phyloP scores from a whole-genome alignment of 129 eudicot species.

The Flaveria trinervia region DNA sequence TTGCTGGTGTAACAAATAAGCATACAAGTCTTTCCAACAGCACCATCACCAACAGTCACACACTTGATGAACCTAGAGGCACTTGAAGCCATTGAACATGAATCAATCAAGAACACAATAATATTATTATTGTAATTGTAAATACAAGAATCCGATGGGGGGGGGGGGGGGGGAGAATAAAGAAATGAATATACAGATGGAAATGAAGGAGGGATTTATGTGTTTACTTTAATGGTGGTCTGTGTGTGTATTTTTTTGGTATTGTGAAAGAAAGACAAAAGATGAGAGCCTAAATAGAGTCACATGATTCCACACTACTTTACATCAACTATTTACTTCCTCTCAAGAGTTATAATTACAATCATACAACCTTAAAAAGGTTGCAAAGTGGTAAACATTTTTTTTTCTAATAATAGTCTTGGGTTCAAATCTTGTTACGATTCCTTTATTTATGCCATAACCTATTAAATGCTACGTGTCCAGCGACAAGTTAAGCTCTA shows the following conservation, averaged over 20 bases:
- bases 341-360: neutral
- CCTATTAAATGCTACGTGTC: no score
- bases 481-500: no score
- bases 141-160: constrained; percentile 26
- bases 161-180: no score
- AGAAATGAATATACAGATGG: constrained; percentile 30
- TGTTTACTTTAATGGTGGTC: constrained; percentile 35
- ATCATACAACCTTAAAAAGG: no score
- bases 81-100: constrained; percentile 68
- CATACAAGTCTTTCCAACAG: constrained; percentile 98
- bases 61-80: constrained; percentile 91
- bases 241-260: constrained; percentile 31
- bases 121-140: neutral
- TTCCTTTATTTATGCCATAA: no score
- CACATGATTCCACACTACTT: constrained; percentile 42
- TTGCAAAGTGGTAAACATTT: no score
- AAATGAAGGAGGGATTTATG: constrained; percentile 35
- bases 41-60: constrained; percentile 97
- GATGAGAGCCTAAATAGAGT: constrained; percentile 39
- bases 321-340: constrained; percentile 16
- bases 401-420: no score
- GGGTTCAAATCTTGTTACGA: no score
- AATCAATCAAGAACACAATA: constrained; percentile 35
- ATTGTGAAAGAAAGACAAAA: constrained; percentile 28
- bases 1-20: constrained; percentile 92